Evolutionary conservation across 345 rosid genomes (phyloP), one percentile per base, ranked within the genome.

Genomic region (Isatis tinctoria): DNA sequence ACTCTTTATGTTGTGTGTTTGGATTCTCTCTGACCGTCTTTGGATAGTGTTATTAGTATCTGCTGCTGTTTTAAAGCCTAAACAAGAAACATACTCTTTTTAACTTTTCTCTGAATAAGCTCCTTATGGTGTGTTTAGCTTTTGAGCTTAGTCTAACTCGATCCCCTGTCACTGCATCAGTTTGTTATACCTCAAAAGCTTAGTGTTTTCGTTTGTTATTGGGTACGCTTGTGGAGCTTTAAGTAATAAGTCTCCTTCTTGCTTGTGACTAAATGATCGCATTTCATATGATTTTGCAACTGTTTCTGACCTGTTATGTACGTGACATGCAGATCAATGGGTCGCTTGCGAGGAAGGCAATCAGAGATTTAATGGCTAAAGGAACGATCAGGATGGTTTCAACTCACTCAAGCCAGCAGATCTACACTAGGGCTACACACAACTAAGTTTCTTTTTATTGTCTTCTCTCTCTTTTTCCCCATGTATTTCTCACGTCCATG

Each of bases 391-490:
- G 89, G 77, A 86, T 85, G 88, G 78, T 88, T 4, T 76, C 84
- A 6, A 69, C 87, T 14, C 85, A 86, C 60, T 67, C 89, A 35
- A 86, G 91, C 78, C 91, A 87, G 81, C 83, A 87, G 79, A 85
- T 88, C 67, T 84, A 84, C 81, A 87, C 94, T 3, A 83, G 89
- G 65, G 88, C 87, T 2, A 87, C 88, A 26, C 82, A 88, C 83
- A 80, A 47, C 66, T 74, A 57, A 57, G 49, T 26, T 44, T 36
- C 37, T 10, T n/a, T 49, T 39, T 0, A 8, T 1, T 51, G 39
- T 54, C 10, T 48, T 14, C 22, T 63, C 60, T 36, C 75, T 37
- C 41, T 12, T 39, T 71, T 47, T 37, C n/a, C 27, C 32, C 24
- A 4, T 59, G 49, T 60, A 24, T 26, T 16, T 59, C 39, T 49